Conservation (phyloP, 768 basidiomycete species). For the Mycena chlorophos region DNA sequence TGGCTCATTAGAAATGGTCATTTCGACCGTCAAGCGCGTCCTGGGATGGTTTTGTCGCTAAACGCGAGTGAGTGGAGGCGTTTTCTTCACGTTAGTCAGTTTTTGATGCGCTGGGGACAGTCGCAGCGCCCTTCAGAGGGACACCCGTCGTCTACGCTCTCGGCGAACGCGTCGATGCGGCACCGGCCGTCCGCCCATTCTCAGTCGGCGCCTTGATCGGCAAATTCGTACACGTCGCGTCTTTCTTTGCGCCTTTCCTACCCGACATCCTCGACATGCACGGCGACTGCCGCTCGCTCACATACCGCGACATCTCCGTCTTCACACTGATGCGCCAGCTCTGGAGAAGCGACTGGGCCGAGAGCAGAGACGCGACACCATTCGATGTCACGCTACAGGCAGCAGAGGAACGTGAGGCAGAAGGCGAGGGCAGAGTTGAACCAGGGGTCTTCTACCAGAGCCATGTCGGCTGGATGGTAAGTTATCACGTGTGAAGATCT, state of each 20-base stretch:
- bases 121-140: constrained; percentile 50
- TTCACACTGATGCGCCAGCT: constrained; percentile 36
- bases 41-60: constrained; percentile 50
- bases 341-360: constrained; percentile 51
- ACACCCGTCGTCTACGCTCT: constrained; percentile 48
- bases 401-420: constrained; percentile 41
- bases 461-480: constrained; percentile 40
- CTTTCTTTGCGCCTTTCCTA: constrained; percentile 46
- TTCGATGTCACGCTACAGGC: constrained; percentile 50
- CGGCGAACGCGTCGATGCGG: constrained; percentile 41
- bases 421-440: constrained; percentile 37
- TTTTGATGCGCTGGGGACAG: constrained; percentile 28
- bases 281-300: constrained; percentile 42
- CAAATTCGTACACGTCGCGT: constrained; percentile 40
- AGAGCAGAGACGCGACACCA: constrained; percentile 45
- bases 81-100: not conserved
- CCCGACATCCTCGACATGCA: constrained; percentile 42
- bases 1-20: constrained; percentile 40
- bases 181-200: constrained; percentile 42
- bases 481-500: not conserved
- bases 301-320: constrained; percentile 40
- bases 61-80: constrained; percentile 43
- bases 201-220: constrained; percentile 41
- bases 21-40: constrained; percentile 39
- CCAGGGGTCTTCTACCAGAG: constrained; percentile 45